A percentile compares a stretch with the other conserved stretches of the same genome.
These are phyloP conservation scores for Amphibolis antarctica DNA, from an alignment of 106 monocot genomes.

Conservation along the genomic window DNA sequence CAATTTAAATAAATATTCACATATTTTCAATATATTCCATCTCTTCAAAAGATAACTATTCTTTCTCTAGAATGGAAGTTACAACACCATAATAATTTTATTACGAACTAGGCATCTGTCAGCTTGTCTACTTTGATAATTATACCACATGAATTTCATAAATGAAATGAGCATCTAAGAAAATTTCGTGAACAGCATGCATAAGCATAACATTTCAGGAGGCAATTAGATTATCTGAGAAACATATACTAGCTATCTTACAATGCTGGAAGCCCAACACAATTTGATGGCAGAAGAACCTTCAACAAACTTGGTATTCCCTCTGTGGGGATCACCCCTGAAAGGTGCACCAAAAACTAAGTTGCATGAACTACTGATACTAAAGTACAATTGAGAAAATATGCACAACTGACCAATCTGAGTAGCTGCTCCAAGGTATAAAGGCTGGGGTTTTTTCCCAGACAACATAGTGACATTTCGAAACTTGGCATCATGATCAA, in stretches of 20 bases:
- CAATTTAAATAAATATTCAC: too few species aligned
- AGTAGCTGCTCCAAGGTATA: constrained; percentile 90
- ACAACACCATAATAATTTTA: too few species aligned
- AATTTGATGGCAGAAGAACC: constrained; percentile 74
- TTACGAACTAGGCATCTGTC: too few species aligned
- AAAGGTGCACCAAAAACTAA: neutral
- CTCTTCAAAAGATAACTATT: too few species aligned
- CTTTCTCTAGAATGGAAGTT: too few species aligned
- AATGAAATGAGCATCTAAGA: too few species aligned
- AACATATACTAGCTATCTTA: constrained; percentile 22
- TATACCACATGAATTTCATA: too few species aligned
- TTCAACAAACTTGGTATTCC: constrained; percentile 94
- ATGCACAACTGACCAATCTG: constrained; percentile 54
- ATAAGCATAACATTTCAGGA: too few species aligned
- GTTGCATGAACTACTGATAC: neutral
- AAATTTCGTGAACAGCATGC: too few species aligned
- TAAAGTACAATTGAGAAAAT: neutral
- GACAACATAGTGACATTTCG: constrained; percentile 69
- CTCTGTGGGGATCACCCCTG: constrained; percentile 85
- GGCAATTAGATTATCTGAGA: neutral
- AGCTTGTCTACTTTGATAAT: too few species aligned
- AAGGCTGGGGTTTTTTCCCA: constrained; percentile 58
- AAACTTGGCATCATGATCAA: constrained; percentile 51
- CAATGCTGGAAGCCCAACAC: constrained; percentile 76
- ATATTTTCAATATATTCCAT: too few species aligned